A percentile compares a stretch with the other conserved stretches of the same genome.
phyloP scores from a whole-genome alignment of 2,329 filamentous ascomycete genomes.

The Talaromyces sp. region DNA sequence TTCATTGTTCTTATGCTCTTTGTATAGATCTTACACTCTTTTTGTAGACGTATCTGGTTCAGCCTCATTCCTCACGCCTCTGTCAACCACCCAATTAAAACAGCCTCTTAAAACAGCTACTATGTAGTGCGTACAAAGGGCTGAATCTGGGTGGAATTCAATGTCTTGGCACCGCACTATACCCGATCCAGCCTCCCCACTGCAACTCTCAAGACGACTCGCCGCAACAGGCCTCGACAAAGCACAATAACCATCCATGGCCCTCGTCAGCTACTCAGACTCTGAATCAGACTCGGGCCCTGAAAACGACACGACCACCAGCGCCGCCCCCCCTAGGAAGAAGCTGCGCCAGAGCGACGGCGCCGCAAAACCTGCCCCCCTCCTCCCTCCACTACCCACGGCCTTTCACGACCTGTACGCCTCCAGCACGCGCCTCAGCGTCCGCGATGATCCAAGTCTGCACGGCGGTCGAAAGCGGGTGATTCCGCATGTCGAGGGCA shows the following conservation, averaged over 20 bases:
- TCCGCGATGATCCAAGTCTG: constrained; percentile 73
- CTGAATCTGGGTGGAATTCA: not conserved
- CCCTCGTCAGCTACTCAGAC: constrained; percentile 61
- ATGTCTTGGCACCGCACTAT: not conserved
- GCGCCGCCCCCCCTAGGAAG: constrained; percentile 18
- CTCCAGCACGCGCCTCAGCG: constrained; percentile 69
- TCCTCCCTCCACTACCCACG: constrained; percentile 68
- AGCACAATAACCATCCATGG: constrained; percentile 40
- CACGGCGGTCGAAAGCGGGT: constrained; percentile 80
- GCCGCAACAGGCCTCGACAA: not conserved
- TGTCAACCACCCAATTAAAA: not conserved
- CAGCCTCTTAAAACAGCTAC: not conserved
- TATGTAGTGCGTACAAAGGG: not conserved
- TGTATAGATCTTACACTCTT: too few species aligned
- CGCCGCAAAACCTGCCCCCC: constrained; percentile 11
- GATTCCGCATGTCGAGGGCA: constrained; percentile 77
- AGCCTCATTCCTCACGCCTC: not conserved
- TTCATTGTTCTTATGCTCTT: not conserved
- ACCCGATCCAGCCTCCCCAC: not conserved
- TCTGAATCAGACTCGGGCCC: constrained; percentile 34
- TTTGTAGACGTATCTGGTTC: not conserved
- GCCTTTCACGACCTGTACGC: constrained; percentile 88
- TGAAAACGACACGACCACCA: constrained; percentile 8
- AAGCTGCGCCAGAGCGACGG: constrained; percentile 15
- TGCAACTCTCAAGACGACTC: not conserved